Evolutionary conservation across 1,139 yeast genomes (phyloP).

Genomic region (Trichomonascaceae sp.): DNA sequence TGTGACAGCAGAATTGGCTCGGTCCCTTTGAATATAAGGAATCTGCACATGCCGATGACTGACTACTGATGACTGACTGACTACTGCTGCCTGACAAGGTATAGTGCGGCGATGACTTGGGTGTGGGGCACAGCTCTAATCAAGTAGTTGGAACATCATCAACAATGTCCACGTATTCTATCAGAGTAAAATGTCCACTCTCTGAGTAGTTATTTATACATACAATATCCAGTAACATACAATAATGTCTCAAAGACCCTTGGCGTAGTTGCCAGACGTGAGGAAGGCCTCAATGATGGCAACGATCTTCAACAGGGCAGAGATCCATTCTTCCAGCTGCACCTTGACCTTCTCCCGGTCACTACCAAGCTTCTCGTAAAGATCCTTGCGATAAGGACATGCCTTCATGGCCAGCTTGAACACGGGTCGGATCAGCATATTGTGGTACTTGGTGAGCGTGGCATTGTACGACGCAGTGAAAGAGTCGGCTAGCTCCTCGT

Average conservation of each 20-base stretch:
- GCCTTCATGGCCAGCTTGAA: conserved; percentile 94
- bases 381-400: conserved; percentile 83
- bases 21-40: conserved; percentile 46
- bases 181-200: no score
- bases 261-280: conserved; percentile 72
- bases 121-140: no score
- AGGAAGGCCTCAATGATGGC: conserved; percentile 61
- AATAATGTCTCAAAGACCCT: conserved; percentile 59
- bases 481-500: conserved; percentile 58
- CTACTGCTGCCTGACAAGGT: no score
- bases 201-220: no score
- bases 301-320: conserved; percentile 65
- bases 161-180: no score
- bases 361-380: conserved; percentile 65
- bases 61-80: no score
- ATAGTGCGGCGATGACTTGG: no score
- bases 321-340: conserved; percentile 62
- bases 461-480: conserved; percentile 73
- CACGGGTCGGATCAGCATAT: conserved; percentile 69
- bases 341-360: conserved; percentile 40
- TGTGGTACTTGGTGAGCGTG: conserved; percentile 72
- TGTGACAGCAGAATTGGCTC: conserved; percentile 82
- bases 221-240: no score
- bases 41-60: conserved; percentile 47
- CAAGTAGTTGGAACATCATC: no score